phyloP scores from a whole-genome alignment of 2,329 filamentous ascomycete genomes.

The Penicillium decumbens region DNA sequence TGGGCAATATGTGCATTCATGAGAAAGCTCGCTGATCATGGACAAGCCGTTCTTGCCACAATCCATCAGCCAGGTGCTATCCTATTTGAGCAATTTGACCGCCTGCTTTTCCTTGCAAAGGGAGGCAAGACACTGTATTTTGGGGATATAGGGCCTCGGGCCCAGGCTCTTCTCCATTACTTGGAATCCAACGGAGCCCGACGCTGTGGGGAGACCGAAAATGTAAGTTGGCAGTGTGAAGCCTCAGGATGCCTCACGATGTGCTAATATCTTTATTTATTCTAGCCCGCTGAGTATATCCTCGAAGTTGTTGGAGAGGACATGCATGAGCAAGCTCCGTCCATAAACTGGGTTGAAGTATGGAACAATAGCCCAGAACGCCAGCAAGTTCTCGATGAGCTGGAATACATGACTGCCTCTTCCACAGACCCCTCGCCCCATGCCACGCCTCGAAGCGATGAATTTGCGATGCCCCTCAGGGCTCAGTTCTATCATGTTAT shows the following conservation, averaged over 20 bases:
- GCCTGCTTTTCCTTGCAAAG: conserved; percentile 57
- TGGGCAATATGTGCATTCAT: conserved; percentile 86
- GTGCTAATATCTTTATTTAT: conserved; percentile 11
- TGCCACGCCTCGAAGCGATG: conserved; percentile 25
- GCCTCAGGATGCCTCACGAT: background rate
- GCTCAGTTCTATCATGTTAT: conserved; percentile 62
- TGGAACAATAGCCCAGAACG: too few relatives aligned
- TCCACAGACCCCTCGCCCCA: too few relatives aligned
- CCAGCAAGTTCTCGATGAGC: too few relatives aligned
- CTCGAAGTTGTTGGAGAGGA: conserved; percentile 46
- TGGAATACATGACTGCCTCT: too few relatives aligned
- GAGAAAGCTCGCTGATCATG: conserved; percentile 78
- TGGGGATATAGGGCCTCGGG: conserved; percentile 59
- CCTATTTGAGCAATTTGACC: conserved; percentile 77
- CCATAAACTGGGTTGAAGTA: too few relatives aligned
- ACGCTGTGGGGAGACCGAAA: conserved; percentile 57
- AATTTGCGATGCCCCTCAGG: conserved; percentile 69
- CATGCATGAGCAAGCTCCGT: too few relatives aligned
- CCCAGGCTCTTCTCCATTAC: conserved; percentile 53
- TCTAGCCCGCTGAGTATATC: conserved; percentile 66
- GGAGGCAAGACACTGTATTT: conserved; percentile 65
- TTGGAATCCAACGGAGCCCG: conserved; percentile 61
- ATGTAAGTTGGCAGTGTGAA: conserved; percentile 33
- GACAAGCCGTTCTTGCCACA: conserved; percentile 84
- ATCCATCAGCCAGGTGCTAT: conserved; percentile 94